Conservation (phyloP, 192 early-diverging fungal species). For the Coemansia nantahalensis region DNA sequence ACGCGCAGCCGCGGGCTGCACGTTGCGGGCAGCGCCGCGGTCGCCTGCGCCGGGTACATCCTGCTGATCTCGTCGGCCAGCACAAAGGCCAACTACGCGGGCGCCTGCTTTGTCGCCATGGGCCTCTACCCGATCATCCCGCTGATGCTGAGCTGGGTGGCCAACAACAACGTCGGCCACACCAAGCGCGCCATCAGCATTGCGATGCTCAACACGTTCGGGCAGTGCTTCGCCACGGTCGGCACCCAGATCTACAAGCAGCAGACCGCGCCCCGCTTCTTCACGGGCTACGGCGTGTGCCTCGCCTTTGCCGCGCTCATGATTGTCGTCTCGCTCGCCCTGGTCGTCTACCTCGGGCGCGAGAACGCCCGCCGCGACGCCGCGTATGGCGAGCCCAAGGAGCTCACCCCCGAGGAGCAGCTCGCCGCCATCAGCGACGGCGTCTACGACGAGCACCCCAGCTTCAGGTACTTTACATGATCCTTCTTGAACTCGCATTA, state of each 20-base stretch:
- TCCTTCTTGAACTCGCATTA: no score
- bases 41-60: conserved; percentile 44
- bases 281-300: conserved; percentile 52
- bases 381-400: conserved; percentile 18
- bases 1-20: conserved; percentile 47
- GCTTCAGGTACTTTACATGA: conserved; percentile 36
- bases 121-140: conserved; percentile 56
- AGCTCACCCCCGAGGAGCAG: conserved; percentile 31
- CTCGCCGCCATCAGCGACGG: conserved; percentile 27
- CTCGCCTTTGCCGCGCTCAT: conserved; percentile 54
- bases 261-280: conserved; percentile 58
- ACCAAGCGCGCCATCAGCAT: conserved; percentile 70
- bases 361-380: conserved; percentile 56
- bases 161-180: conserved; percentile 67
- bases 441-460: conserved; percentile 45
- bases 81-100: conserved; percentile 40
- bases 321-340: conserved; percentile 47
- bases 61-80: conserved; percentile 38
- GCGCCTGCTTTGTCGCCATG: conserved; percentile 50
- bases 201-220: conserved; percentile 65
- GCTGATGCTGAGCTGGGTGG: conserved; percentile 63
- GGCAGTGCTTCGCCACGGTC: conserved; percentile 72
- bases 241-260: conserved; percentile 72
- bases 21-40: conserved; percentile 25
- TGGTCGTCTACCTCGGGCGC: conserved; percentile 55